A percentile compares a stretch with the other conserved stretches of the same genome.
These are phyloP conservation scores for Inosperma sp. DNA, from an alignment of 768 basidiomycete species.

Conservation along the genomic window DNA sequence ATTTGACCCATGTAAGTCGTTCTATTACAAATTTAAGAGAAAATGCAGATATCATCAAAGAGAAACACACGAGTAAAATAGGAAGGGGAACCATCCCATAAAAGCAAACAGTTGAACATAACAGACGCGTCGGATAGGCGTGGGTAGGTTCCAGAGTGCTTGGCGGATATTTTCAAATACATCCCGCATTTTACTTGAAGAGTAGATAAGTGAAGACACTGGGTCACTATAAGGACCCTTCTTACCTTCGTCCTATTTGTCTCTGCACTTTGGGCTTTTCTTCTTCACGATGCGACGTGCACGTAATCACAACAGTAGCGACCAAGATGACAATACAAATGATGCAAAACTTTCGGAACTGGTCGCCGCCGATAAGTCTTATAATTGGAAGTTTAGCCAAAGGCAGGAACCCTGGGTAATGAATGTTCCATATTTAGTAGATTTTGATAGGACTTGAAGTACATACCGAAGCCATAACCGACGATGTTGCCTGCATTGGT, in stretches of 20 bases:
- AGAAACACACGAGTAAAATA: conserved; percentile 75
- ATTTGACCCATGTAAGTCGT: conserved; percentile 94
- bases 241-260: conserved; percentile 29
- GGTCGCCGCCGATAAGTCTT: conserved; percentile 76
- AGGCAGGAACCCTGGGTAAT: conserved; percentile 72
- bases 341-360: conserved; percentile 95
- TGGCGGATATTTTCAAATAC: conserved; percentile 73
- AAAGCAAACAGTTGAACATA: conserved; percentile 93
- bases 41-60: neutral
- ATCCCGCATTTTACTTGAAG: conserved; percentile 56
- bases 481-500: conserved; percentile 95
- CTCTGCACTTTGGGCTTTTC: conserved; percentile 45
- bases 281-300: conserved; percentile 78
- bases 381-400: conserved; percentile 75
- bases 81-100: conserved; percentile 98
- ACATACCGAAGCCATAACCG: conserved; percentile 84
- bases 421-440: neutral
- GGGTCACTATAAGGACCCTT: neutral
- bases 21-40: conserved; percentile 33
- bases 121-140: conserved; percentile 83
- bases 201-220: conserved; percentile 8
- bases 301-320: conserved; percentile 83
- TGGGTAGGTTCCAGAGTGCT: conserved; percentile 72
- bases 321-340: conserved; percentile 77
- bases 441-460: neutral